These are phyloP conservation scores for Trifolium repens DNA, from an alignment of 306 rosid species.

Conservation along the genomic window DNA sequence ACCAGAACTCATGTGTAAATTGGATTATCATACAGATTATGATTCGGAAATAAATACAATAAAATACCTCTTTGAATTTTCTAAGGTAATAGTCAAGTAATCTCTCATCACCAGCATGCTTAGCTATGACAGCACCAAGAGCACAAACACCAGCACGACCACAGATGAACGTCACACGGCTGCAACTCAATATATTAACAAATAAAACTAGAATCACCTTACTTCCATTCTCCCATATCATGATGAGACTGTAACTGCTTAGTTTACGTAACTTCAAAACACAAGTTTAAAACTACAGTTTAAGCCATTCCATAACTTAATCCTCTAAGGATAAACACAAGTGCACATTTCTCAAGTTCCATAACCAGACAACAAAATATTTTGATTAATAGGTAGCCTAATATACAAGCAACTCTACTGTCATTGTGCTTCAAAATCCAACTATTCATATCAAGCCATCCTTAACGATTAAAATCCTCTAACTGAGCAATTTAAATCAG, in stretches of 20 bases:
- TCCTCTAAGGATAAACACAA: not conserved
- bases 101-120: slow-evolving; percentile 64
- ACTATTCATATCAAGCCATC: slow-evolving; percentile 21
- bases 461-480: not conserved
- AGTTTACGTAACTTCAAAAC: slow-evolving; percentile 14
- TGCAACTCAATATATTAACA: slow-evolving; percentile 44
- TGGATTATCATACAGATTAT: slow-evolving; percentile 22
- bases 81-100: slow-evolving; percentile 59
- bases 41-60: slow-evolving; percentile 20
- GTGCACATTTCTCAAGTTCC: not conserved
- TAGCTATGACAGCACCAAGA: slow-evolving; percentile 81
- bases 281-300: not conserved
- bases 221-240: not conserved
- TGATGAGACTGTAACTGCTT: not conserved
- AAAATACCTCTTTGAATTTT: slow-evolving; percentile 62
- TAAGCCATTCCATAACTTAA: not conserved
- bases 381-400: not conserved
- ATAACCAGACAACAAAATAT: slow-evolving; percentile 6
- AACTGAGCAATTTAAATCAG: not conserved
- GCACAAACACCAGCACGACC: slow-evolving; percentile 85
- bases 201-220: slow-evolving; percentile 16
- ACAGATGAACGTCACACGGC: slow-evolving; percentile 74
- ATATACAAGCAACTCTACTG: not conserved
- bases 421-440: slow-evolving; percentile 1
- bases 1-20: not conserved